Evolutionary conservation across 1,284 basidiomycete genomes (phyloP).

Genomic region (Thecaphora thlaspeos): DNA sequence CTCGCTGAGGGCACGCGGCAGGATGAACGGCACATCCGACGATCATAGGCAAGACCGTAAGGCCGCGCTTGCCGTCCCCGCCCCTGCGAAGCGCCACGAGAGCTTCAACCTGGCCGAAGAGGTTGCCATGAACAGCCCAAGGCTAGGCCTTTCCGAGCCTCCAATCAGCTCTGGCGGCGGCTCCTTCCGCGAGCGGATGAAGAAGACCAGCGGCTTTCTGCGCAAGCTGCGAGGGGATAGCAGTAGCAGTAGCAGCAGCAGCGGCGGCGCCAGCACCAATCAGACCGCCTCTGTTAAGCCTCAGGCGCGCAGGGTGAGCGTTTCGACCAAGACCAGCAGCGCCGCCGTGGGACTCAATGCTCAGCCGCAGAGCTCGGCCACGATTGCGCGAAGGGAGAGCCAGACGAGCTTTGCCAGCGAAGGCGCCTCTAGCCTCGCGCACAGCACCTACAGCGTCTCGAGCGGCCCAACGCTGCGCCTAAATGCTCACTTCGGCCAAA

Average conservation of each 20-base stretch:
- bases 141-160: too few relatives aligned
- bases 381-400: conserved; percentile 14
- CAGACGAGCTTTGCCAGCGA: conserved; percentile 16
- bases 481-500: conserved; percentile 9
- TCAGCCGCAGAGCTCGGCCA: not conserved
- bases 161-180: conserved; percentile 3
- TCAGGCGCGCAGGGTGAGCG: too few relatives aligned
- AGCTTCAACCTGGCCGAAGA: conserved; percentile 35
- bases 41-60: too few relatives aligned
- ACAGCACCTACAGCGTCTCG: conserved; percentile 9
- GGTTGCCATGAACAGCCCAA: conserved; percentile 3
- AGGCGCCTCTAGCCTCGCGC: conserved; percentile 4
- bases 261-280: conserved; percentile 2
- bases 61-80: conserved; percentile 8
- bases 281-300: too few relatives aligned
- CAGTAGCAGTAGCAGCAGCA: conserved; percentile 7
- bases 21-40: too few relatives aligned
- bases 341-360: too few relatives aligned
- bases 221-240: conserved; percentile 28
- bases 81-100: not conserved
- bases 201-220: conserved; percentile 52
- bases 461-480: conserved; percentile 8
- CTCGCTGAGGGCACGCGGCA: too few relatives aligned
- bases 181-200: conserved; percentile 44
- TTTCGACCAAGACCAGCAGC: too few relatives aligned